Base-by-base conservation (phyloP, 2,329 filamentous ascomycete species). In the Emergomyces orientalis region DNA sequence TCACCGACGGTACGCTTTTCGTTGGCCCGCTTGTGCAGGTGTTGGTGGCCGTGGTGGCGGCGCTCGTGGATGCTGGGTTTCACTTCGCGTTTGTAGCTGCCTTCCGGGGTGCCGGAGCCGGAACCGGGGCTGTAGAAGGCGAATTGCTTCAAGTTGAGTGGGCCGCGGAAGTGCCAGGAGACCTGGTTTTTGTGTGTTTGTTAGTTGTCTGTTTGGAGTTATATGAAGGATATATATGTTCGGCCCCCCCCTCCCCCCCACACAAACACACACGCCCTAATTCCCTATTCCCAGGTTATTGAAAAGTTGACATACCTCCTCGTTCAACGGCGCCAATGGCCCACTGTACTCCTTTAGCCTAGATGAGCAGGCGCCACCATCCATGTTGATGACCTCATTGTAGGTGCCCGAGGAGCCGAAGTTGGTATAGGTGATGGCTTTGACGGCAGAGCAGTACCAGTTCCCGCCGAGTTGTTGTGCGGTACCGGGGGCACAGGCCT, bases 161-260 rank as follows among this genome's bases (percentile, higher is more conserved):
- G 88, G 2, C 89, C 89, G 67, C 88, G 86, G 70, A 91, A 80
- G 72, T 90, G 86, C 65, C 90, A 74, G 1, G 88, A 89, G 37
- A 91, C 79, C 88, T 90, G 64, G 0, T 34, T n/a, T 37, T 55
- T n/a, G 32, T n/a, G 2, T 32, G 6, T 32, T 32, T 14, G 52
- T 37, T 37, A 56, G 52, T 56, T 37, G 17, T 30, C 5, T n/a
- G 19, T 56, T 56, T 32, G 27, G 17, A 17, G 14, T 52, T 39
- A 11, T 32, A 52, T 11, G 14, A 19, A 32, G 3, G 19, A n/a
- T 52, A 30, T 52, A 39, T n/a, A 37, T 37, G 3, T 22, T 11
- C 32, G 4, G 3, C 7, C 7, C 32, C 3, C 7, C 7, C 32
- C 32, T 7, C 32, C 32, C 7, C 32, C 3, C 7, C 32, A 3